Percentiles rank a stretch among this genome's conserved stretches.
These are phyloP conservation scores for Penstemon eatonii DNA, from an alignment of 257 asterid species.

Conservation along the genomic window DNA sequence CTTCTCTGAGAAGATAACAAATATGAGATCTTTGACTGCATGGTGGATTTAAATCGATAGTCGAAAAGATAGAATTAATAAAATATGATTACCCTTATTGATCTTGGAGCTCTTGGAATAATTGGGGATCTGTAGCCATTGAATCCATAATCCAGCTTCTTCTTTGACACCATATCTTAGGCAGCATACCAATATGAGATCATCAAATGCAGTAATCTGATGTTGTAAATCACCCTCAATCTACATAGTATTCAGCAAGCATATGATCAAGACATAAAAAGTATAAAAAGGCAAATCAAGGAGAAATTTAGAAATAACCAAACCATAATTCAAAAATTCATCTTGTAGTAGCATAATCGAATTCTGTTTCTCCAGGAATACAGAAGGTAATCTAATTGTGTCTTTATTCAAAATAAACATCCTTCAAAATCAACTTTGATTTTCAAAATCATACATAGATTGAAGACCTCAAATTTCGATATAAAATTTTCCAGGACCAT, in stretches of 20 bases:
- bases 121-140: constrained; percentile 46
- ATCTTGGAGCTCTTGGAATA: constrained; percentile 79
- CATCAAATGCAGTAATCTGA: constrained; percentile 32
- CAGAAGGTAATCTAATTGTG: background rate
- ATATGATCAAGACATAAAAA: constrained; percentile 14
- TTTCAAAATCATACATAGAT: background rate
- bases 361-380: background rate
- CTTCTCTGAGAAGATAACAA: constrained; percentile 54
- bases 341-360: background rate
- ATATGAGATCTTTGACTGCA: constrained; percentile 20
- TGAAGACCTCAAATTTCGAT: background rate
- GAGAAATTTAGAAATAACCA: background rate
- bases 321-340: background rate
- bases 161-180: constrained; percentile 61
- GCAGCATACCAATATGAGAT: constrained; percentile 54
- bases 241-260: constrained; percentile 31
- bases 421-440: background rate
- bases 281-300: background rate
- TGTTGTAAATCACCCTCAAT: constrained; percentile 35
- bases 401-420: background rate
- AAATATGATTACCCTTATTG: constrained; percentile 53
- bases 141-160: constrained; percentile 49
- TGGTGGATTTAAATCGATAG: constrained; percentile 7
- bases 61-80: constrained; percentile 20
- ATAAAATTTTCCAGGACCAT: background rate